phyloP scores from a whole-genome alignment of 2,329 filamentous ascomycete genomes.

The Fusarium udum region DNA sequence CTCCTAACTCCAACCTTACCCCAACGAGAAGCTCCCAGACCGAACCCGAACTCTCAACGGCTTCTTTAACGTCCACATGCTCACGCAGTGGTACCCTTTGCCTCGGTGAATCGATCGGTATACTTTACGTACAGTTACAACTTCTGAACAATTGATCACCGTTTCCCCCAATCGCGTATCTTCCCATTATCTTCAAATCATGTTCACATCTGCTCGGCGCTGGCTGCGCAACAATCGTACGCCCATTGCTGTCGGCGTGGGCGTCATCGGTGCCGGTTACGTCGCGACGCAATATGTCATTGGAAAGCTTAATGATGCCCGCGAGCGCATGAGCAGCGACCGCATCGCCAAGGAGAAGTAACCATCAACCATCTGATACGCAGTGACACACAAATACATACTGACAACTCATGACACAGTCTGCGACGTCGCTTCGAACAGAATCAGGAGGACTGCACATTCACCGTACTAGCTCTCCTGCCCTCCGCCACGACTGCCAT shows the following conservation, averaged over 20 bases:
- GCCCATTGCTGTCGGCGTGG: conserved; percentile 86
- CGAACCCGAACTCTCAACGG: conserved; percentile 4
- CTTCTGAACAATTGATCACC: conserved; percentile 32
- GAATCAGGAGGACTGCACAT: conserved; percentile 98
- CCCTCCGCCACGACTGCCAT: conserved; percentile 93
- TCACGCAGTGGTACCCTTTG: not conserved
- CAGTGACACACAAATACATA: not conserved
- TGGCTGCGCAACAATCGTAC: conserved; percentile 95
- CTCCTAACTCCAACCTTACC: conserved; percentile 9
- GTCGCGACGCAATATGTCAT: conserved; percentile 92
- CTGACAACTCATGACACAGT: conserved; percentile 57
- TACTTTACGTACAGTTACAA: not conserved
- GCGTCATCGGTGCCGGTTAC: conserved; percentile 89
- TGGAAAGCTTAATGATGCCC: conserved; percentile 88
- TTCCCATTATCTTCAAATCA: conserved; percentile 45
- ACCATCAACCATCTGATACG: conserved; percentile 40
- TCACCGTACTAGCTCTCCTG: conserved; percentile 93
- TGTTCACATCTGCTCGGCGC: conserved; percentile 79
- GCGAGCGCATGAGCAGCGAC: conserved; percentile 96
- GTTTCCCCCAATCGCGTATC: not conserved
- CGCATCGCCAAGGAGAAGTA: conserved; percentile 97
- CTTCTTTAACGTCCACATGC: conserved; percentile 17
- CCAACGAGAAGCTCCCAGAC: conserved; percentile 11
- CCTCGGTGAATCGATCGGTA: conserved; percentile 5
- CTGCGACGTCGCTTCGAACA: conserved; percentile 96